Evolutionary conservation across 2,329 filamentous ascomycete genomes (phyloP).

Genomic region (Elsinoe fawcettii): DNA sequence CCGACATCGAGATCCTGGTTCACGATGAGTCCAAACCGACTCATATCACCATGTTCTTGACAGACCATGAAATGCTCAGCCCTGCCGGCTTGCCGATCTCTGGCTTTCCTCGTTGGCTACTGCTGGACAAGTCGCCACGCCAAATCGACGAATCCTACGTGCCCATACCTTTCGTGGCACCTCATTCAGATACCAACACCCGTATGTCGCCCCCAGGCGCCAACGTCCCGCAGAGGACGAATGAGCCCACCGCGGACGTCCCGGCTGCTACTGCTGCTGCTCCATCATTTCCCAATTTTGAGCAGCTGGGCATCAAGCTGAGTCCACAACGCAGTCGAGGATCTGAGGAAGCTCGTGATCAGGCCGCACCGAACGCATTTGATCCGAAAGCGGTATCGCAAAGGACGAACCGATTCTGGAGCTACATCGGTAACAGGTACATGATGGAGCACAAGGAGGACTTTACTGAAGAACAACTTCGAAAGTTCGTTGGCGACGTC

Average conservation of each 20-base stretch:
- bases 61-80: constrained; percentile 27
- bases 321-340: neutral
- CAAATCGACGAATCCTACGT: neutral
- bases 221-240: neutral
- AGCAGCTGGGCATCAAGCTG: constrained; percentile 5
- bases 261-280: neutral
- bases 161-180: neutral
- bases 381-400: neutral
- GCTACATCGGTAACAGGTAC: constrained; percentile 30
- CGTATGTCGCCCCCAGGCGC: neutral
- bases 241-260: neutral
- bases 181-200: neutral
- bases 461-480: constrained; percentile 26
- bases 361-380: neutral
- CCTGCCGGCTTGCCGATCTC: constrained; percentile 30
- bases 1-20: constrained; percentile 27
- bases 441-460: constrained; percentile 29
- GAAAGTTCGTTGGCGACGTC: constrained; percentile 22
- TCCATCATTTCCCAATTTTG: constrained; percentile 1
- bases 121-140: constrained; percentile 23
- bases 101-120: constrained; percentile 29
- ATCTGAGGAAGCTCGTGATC: neutral
- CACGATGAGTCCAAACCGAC: constrained; percentile 27
- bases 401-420: constrained; percentile 30
- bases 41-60: constrained; percentile 29